Evolutionary conservation across 2,329 filamentous ascomycete genomes (phyloP).

Genomic region (Curvularia hawaiiensis): DNA sequence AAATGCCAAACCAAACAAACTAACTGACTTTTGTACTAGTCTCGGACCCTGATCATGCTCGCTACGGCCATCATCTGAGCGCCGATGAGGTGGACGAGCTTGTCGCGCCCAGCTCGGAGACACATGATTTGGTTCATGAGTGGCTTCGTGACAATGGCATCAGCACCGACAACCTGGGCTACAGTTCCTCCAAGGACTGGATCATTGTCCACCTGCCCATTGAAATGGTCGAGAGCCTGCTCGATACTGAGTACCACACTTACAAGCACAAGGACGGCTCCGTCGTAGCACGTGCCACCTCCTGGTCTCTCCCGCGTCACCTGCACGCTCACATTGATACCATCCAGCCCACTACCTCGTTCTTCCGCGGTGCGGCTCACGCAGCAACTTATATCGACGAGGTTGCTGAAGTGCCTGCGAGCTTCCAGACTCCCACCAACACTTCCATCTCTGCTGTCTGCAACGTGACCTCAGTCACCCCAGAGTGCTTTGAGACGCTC

Average conservation of each 20-base stretch:
- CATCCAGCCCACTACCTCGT: slow-evolving; percentile 66
- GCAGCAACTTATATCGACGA: slow-evolving; percentile 34
- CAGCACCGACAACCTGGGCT: slow-evolving; percentile 49
- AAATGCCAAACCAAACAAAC: background rate
- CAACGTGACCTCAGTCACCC: slow-evolving; percentile 58
- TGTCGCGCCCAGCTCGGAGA: slow-evolving; percentile 59
- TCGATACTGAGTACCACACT: slow-evolving; percentile 56
- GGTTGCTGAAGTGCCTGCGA: slow-evolving; percentile 29
- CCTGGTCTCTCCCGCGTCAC: slow-evolving; percentile 64
- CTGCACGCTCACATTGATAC: slow-evolving; percentile 64
- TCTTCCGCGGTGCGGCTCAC: slow-evolving; percentile 48
- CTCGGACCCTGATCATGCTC: slow-evolving; percentile 53
- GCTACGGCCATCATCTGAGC: slow-evolving; percentile 62
- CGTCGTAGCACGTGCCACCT: slow-evolving; percentile 57
- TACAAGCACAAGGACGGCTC: slow-evolving; percentile 62
- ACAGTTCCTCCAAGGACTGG: slow-evolving; percentile 63
- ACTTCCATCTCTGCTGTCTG: slow-evolving; percentile 50
- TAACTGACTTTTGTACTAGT: slow-evolving; percentile 14
- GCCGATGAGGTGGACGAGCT: slow-evolving; percentile 59
- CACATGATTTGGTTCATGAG: slow-evolving; percentile 58
- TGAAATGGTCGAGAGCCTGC: slow-evolving; percentile 57
- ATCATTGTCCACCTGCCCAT: slow-evolving; percentile 60
- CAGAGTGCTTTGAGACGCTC: slow-evolving; percentile 59
- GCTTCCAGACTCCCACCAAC: slow-evolving; percentile 38
- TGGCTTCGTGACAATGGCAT: slow-evolving; percentile 63